Evolutionary conservation across 2,329 filamentous ascomycete genomes (phyloP), one percentile per base, ranked within the genome.

Genomic region (Tolypocladium guangdongense): DNA sequence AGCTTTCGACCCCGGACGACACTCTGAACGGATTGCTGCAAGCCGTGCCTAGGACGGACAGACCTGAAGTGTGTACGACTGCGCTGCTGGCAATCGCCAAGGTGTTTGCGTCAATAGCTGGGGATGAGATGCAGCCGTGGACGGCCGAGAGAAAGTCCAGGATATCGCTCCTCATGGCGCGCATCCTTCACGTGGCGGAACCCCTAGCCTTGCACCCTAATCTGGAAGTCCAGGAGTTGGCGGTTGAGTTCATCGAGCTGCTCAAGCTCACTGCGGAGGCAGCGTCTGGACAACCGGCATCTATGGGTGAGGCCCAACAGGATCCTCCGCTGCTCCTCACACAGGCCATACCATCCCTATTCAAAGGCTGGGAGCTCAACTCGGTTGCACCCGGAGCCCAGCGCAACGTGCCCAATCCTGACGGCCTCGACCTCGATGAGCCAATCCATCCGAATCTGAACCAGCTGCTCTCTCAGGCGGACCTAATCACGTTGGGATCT

Each of bases 151-250:
- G 86, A 54, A 91, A 89, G 65, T 85, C 86, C 0, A 83, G 83
- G 57, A 82, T 87, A 36, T 83, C 86, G 10, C 78, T 97, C 4
- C 75, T 95, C 27, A 83, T 95, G 70, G 87, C 88, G 32, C 83
- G 90, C 2, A 83, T 96, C 7, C 81, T 95, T 22, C 82, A 93
- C 65, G 86, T 88, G 49, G 74, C 96, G 24, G 91, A 97, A 62
- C 81, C 84, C 1, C 70, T 97, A 18, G 83, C 84, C 0, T 77
- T 85, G 41, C 90, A 97, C 66, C 91, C 92, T 0, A 89, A 84
- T 62, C 77, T 99, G 1, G 93, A 99, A 66, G 90, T 99, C 4
- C 93, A 99, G 70, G 93, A 97, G 68, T 83, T 93, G 54, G 87
- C 91, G 3, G 91, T 96, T 1, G 91, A 96, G 65, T 95, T 96